Base-by-base conservation (phyloP, 306 rosid genomes). In the Comarum palustre region DNA sequence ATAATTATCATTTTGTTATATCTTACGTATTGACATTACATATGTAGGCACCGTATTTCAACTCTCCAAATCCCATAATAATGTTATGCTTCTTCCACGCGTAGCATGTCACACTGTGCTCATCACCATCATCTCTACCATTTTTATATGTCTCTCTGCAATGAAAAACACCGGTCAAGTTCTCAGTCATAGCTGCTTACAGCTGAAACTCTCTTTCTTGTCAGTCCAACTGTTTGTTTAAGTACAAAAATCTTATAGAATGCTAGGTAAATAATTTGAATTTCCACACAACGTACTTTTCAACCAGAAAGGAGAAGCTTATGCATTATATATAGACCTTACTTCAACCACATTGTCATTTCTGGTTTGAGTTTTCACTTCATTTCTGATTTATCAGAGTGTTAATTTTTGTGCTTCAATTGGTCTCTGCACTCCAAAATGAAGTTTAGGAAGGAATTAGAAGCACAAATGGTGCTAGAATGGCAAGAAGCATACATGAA, bases 401-500 rank as follows among this genome's bases (percentile, higher is more conserved):
- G 14, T 5, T 7, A n/a, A n/a, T n/a, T n/a, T n/a, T n/a, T n/a
- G n/a, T n/a, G n/a, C n/a, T n/a, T n/a, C n/a, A n/a, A n/a, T 52
- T 2, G 59, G 14, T 52, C 29, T 8, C 15, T 9, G 9, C 27
- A 54, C 14, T 5, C 14, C 31, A 19, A 20, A 71, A 79, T 86
- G 96, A 90, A 90, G 86, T 90, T 90, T 71, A 90, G 96, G 48
- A 86, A 86, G 82, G 89, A 90, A 69, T 86, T 85, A 16, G 65
- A 20, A 1, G 41, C 86, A 25, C 96, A 88, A 73, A 75, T 88
- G 87, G 93, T 88, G 80, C 90, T 90, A 20, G 96, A 90, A 74
- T 90, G 96, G 96, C 84, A 82, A 20, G 82, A 78, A 51, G 96
- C 96, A 8, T 90, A 90, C 90, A 86, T 86, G 90, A 76, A 88